A percentile compares a stretch with the other conserved stretches of the same genome.
Evolutionary conservation across 306 rosid genomes (phyloP).

Genomic region (Datisca glomerata): DNA sequence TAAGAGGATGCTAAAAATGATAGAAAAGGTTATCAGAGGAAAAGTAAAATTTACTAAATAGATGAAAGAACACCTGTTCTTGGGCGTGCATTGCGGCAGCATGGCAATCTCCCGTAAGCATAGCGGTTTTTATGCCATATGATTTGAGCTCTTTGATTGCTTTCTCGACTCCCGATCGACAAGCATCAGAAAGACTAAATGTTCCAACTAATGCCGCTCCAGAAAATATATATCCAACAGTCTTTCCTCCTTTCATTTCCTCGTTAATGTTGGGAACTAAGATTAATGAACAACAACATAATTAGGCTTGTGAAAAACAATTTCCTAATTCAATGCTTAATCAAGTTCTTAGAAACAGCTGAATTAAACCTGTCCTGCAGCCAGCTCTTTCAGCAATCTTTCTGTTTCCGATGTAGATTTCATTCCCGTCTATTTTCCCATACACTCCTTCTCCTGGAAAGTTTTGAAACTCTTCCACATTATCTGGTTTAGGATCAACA

Average conservation of each 20-base stretch:
- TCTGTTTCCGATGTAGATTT: conserved; percentile 65
- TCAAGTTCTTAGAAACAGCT: too few relatives aligned
- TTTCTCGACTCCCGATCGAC: conserved; percentile 65
- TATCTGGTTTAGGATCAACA: conserved; percentile 64
- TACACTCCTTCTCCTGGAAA: conserved; percentile 87
- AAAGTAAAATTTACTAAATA: too few relatives aligned
- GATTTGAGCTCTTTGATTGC: conserved; percentile 53
- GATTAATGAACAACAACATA: conserved; percentile 14
- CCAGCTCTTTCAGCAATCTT: conserved; percentile 54
- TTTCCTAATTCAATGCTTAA: too few relatives aligned
- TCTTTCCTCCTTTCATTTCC: conserved; percentile 44
- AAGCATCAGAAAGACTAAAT: conserved; percentile 60
- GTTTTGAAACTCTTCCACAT: conserved; percentile 53
- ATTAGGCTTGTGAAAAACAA: neutral
- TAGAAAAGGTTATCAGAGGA: too few relatives aligned
- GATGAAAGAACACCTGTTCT: too few relatives aligned
- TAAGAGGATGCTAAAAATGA: too few relatives aligned
- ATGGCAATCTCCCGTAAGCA: conserved; percentile 84
- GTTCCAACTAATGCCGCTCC: conserved; percentile 39
- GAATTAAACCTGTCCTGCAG: conserved; percentile 43
- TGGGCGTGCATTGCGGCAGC: conserved; percentile 71
- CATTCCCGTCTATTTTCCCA: conserved; percentile 57
- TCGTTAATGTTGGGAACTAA: conserved; percentile 49
- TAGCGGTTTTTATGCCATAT: conserved; percentile 64
- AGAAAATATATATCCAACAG: conserved; percentile 60